Conservation (phyloP, 1,284 basidiomycete genomes). For the Exobasidium cylindrosporum region DNA sequence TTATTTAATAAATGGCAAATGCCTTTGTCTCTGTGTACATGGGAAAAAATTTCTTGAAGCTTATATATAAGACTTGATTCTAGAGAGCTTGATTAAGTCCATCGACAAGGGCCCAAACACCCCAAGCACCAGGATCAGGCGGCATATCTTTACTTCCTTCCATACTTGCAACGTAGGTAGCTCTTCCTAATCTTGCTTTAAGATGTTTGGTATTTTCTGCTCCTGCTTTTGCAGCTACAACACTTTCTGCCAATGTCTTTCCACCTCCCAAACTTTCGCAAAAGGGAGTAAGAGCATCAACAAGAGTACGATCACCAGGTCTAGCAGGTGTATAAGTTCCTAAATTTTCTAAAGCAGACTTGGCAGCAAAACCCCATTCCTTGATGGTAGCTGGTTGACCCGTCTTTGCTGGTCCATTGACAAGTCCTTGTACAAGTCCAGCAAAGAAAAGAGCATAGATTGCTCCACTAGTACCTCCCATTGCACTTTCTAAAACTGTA, state of each 20-base stretch:
- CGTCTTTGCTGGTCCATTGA: slow-evolving; percentile 25
- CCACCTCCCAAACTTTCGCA: slow-evolving; percentile 55
- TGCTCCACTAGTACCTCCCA: slow-evolving; percentile 57
- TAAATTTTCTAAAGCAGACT: slow-evolving; percentile 46
- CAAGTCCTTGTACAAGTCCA: slow-evolving; percentile 53
- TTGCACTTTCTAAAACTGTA: slow-evolving; percentile 52
- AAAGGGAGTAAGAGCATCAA: slow-evolving; percentile 62
- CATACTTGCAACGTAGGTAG: slow-evolving; percentile 59
- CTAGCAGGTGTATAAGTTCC: slow-evolving; percentile 61
- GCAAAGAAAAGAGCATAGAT: slow-evolving; percentile 64
- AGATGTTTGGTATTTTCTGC: slow-evolving; percentile 61
- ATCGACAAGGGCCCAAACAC: slow-evolving; percentile 57
- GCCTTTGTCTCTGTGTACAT: too few relatives aligned
- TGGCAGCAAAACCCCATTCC: slow-evolving; percentile 46
- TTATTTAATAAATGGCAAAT: too few relatives aligned
- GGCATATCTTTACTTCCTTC: slow-evolving; percentile 43
- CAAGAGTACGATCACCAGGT: slow-evolving; percentile 62
- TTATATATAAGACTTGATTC: background rate
- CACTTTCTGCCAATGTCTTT: slow-evolving; percentile 55
- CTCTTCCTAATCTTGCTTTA: slow-evolving; percentile 60
- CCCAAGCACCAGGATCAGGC: slow-evolving; percentile 64
- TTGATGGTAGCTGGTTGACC: slow-evolving; percentile 30
- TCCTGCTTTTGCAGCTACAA: slow-evolving; percentile 57
- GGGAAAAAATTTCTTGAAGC: too few relatives aligned
- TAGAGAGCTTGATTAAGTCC: slow-evolving; percentile 40